These are phyloP conservation scores for Solanum chiquidenum DNA, from an alignment of 257 asterid genomes.

Conservation along the genomic window DNA sequence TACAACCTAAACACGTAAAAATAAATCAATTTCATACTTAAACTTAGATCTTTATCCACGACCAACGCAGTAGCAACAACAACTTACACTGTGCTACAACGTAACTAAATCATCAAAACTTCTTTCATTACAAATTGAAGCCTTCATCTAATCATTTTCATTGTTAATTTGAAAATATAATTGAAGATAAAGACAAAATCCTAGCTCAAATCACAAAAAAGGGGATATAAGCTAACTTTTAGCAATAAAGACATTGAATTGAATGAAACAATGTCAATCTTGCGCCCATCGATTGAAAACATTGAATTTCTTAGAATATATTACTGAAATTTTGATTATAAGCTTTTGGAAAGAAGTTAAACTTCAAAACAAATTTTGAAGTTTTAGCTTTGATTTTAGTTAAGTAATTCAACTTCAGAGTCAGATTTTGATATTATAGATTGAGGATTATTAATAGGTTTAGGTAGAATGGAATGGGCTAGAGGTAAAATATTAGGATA, in stretches of 20 bases:
- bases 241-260: too few relatives aligned
- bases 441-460: not conserved
- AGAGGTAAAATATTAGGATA: not conserved
- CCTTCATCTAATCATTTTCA: not conserved
- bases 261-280: too few relatives aligned
- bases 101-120: too few relatives aligned
- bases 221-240: not conserved
- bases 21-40: too few relatives aligned
- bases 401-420: not conserved
- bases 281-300: not conserved
- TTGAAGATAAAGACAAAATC: not conserved
- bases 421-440: too few relatives aligned
- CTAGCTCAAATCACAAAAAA: not conserved
- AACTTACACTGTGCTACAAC: too few relatives aligned
- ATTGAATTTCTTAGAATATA: too few relatives aligned
- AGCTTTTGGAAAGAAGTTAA: not conserved
- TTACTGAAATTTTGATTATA: too few relatives aligned
- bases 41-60: too few relatives aligned
- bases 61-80: too few relatives aligned
- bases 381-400: not conserved
- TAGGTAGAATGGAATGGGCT: not conserved
- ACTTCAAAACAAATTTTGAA: not conserved
- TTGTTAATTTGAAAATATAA: not conserved
- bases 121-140: too few relatives aligned
- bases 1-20: too few relatives aligned